Conservation (phyloP, 2,329 filamentous ascomycete species). For the Dactylellina sp. region DNA sequence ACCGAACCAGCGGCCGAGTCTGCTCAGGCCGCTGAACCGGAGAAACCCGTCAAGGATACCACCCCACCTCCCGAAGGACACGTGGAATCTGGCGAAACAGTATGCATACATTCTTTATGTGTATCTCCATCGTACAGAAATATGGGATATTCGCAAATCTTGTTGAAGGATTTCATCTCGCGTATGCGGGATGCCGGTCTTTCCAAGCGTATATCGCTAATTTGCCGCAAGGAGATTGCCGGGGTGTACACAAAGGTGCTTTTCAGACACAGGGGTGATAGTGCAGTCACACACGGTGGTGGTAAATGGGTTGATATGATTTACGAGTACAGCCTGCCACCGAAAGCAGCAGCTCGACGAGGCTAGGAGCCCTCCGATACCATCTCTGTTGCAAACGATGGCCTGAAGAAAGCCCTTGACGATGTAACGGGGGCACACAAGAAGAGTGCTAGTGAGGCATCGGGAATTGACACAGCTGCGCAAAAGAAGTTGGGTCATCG, state of each 20-base stretch:
- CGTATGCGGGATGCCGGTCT: slow-evolving; percentile 52
- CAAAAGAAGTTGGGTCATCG: too few species aligned
- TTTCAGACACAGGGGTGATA: slow-evolving; percentile 32
- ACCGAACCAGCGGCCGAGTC: slow-evolving; percentile 1
- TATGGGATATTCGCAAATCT: slow-evolving; percentile 38
- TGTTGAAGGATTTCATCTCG: slow-evolving; percentile 45
- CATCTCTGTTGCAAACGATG: neutral
- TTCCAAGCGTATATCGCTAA: slow-evolving; percentile 43
- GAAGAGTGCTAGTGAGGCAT: too few species aligned
- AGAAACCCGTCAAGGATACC: slow-evolving; percentile 5
- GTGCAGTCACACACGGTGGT: slow-evolving; percentile 39
- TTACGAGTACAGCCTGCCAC: slow-evolving; percentile 34
- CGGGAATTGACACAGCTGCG: too few species aligned
- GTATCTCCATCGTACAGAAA: slow-evolving; percentile 38
- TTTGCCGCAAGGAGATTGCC: slow-evolving; percentile 44
- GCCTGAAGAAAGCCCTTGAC: too few species aligned
- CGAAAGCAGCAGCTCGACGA: slow-evolving; percentile 16
- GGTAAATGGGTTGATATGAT: slow-evolving; percentile 50
- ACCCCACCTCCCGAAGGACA: slow-evolving; percentile 37
- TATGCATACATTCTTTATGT: slow-evolving; percentile 52
- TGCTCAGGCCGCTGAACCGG: slow-evolving; percentile 7
- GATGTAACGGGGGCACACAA: too few species aligned
- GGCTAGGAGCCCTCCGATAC: slow-evolving; percentile 7
- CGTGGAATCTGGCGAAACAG: slow-evolving; percentile 46
- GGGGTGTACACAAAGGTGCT: slow-evolving; percentile 46